Percentiles rank a stretch among this genome's conserved stretches.
Conservation (phyloP, 495 filamentous ascomycete genomes). For the Neurospora sp. region DNA sequence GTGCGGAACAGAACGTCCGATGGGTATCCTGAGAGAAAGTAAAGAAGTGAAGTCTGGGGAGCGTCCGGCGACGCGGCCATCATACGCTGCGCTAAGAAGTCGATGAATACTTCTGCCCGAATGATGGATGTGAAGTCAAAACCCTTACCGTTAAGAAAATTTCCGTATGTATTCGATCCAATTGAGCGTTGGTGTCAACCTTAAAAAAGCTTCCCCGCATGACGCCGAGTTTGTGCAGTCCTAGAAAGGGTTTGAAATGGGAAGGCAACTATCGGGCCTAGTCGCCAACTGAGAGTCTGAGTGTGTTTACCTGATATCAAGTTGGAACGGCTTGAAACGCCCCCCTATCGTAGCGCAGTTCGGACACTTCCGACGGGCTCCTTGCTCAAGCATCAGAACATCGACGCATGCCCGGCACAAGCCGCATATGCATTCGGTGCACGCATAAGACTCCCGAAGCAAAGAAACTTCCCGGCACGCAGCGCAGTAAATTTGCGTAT, state of each 20-base stretch:
- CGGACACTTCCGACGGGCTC: conserved; percentile 52
- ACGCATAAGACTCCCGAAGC: conserved; percentile 75
- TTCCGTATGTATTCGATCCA: neutral
- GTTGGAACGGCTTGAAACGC: conserved; percentile 57
- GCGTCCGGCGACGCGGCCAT: neutral
- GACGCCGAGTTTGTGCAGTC: neutral
- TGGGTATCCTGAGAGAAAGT: conserved; percentile 15
- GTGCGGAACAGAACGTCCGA: neutral
- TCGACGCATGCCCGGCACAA: conserved; percentile 79
- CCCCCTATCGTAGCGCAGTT: conserved; percentile 56
- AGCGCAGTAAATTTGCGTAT: conserved; percentile 80
- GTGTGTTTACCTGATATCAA: conserved; percentile 45
- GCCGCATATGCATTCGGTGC: conserved; percentile 89
- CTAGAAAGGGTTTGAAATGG: neutral
- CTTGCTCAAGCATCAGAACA: conserved; percentile 57
- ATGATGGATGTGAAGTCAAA: neutral
- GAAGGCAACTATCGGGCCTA: neutral
- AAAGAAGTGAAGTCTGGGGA: conserved; percentile 6
- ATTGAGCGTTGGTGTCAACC: neutral
- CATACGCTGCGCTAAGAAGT: neutral
- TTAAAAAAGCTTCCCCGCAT: neutral
- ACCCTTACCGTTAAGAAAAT: neutral
- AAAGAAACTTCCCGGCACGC: conserved; percentile 64
- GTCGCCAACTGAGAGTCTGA: neutral
- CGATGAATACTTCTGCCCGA: neutral